Percentiles rank a stretch among this genome's conserved stretches.
These are phyloP conservation scores for Clavariopsis aquatica DNA, from an alignment of 495 filamentous ascomycete genomes.

Conservation along the genomic window DNA sequence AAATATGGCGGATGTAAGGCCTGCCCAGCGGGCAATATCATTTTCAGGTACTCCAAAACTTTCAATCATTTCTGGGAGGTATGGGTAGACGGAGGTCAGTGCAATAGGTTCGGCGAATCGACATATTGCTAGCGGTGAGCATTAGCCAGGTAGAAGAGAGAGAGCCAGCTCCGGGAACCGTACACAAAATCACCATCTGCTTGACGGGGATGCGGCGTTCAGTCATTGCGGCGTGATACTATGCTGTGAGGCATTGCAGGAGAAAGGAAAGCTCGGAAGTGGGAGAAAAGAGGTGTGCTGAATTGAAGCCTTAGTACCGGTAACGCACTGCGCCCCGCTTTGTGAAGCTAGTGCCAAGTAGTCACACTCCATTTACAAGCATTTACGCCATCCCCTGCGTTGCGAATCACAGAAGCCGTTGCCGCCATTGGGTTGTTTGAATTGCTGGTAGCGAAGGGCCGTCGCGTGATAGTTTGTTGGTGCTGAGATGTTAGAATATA, in stretches of 20 bases:
- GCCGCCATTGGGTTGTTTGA: not conserved
- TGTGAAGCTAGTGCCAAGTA: not conserved
- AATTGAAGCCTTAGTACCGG: not conserved
- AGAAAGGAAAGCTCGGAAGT: not conserved
- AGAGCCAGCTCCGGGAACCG: not conserved
- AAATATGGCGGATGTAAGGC: slow-evolving; percentile 71
- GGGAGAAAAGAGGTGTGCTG: not conserved
- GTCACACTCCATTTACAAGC: not conserved
- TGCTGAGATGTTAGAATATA: not conserved
- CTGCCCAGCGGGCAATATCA: slow-evolving; percentile 75
- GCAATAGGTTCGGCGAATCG: slow-evolving; percentile 87
- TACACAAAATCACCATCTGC: slow-evolving; percentile 43
- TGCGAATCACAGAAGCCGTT: not conserved
- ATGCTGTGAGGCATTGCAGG: slow-evolving; percentile 15
- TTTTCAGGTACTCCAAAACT: slow-evolving; percentile 71
- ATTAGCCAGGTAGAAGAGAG: slow-evolving; percentile 1
- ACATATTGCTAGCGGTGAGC: slow-evolving; percentile 57
- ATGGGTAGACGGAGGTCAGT: slow-evolving; percentile 83
- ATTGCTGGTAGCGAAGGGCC: not conserved
- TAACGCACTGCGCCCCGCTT: not conserved
- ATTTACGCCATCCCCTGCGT: not conserved
- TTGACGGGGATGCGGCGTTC: slow-evolving; percentile 41
- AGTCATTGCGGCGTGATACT: slow-evolving; percentile 27
- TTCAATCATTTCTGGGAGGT: slow-evolving; percentile 87
- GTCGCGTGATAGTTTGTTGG: not conserved